phyloP scores from a whole-genome alignment of 139 green algal species.

The Auxenochlorella protothecoides region DNA sequence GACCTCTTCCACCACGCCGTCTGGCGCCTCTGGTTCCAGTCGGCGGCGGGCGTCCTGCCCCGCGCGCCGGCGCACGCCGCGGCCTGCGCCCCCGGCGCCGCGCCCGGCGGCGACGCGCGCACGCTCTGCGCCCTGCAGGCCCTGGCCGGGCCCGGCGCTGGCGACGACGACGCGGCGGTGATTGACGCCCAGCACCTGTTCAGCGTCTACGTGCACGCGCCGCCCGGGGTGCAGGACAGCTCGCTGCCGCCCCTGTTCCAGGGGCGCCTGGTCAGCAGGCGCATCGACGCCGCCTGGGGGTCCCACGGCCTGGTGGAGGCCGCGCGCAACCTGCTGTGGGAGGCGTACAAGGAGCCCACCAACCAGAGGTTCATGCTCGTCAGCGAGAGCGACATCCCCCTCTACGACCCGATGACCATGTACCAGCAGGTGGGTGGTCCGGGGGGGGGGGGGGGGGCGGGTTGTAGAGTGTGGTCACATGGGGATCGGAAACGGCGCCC shows the following conservation, averaged over 20 bases:
- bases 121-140: not conserved
- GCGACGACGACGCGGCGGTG: not conserved
- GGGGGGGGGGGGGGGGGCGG: too few species aligned
- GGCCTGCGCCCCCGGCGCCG: not conserved
- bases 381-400: slow-evolving; percentile 25
- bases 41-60: slow-evolving; percentile 2
- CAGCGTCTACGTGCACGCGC: slow-evolving; percentile 25
- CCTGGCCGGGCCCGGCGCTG: not conserved
- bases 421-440: slow-evolving; percentile 20
- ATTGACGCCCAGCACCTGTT: slow-evolving; percentile 23
- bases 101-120: not conserved
- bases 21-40: slow-evolving; percentile 16
- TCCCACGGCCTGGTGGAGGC: slow-evolving; percentile 13
- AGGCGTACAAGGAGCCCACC: slow-evolving; percentile 26
- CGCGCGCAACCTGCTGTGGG: slow-evolving; percentile 15
- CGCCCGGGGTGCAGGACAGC: not conserved
- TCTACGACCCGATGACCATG: slow-evolving; percentile 28
- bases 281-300: slow-evolving; percentile 4
- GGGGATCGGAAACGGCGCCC: too few species aligned
- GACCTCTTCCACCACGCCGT: slow-evolving; percentile 15
- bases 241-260: not conserved
- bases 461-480: too few species aligned
- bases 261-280: not conserved
- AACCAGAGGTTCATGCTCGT: slow-evolving; percentile 38
- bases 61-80: not conserved